These are phyloP conservation scores for Solanum infundibuliforme DNA, from an alignment of 257 asterid species.

Conservation along the genomic window DNA sequence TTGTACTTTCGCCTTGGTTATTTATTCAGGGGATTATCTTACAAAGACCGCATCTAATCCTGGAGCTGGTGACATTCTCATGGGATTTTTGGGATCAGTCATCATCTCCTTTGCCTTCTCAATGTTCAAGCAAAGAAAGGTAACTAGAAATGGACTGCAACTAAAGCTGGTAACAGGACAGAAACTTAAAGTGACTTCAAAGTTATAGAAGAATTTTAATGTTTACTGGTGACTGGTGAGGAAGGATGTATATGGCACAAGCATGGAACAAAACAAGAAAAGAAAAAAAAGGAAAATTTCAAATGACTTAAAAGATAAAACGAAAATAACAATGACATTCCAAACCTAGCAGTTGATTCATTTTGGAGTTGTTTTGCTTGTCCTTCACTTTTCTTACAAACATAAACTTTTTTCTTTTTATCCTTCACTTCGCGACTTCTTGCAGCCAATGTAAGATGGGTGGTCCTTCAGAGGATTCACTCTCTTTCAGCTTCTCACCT, in stretches of 20 bases:
- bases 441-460: neutral
- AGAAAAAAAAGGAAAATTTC: neutral
- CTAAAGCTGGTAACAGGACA: neutral
- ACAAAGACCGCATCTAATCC: slow-evolving; percentile 83
- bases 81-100: slow-evolving; percentile 96
- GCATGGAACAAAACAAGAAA: neutral
- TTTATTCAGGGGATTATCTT: slow-evolving; percentile 60
- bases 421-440: neutral
- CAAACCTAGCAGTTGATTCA: neutral
- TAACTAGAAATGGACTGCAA: neutral
- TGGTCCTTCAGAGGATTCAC: neutral
- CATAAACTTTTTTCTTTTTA: neutral
- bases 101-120: slow-evolving; percentile 95
- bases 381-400: neutral
- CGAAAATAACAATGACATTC: neutral
- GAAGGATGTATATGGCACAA: neutral
- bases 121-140: slow-evolving; percentile 98
- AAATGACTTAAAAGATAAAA: neutral
- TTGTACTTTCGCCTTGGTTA: neutral
- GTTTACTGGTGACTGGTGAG: neutral
- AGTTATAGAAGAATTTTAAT: neutral
- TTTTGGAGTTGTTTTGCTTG: neutral
- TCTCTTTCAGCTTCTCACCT: neutral
- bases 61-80: slow-evolving; percentile 91
- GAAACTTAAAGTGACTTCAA: neutral